These are phyloP conservation scores for Globisporangium okanoganense DNA, from an alignment of 352 stramenopile species.

Conservation along the genomic window DNA sequence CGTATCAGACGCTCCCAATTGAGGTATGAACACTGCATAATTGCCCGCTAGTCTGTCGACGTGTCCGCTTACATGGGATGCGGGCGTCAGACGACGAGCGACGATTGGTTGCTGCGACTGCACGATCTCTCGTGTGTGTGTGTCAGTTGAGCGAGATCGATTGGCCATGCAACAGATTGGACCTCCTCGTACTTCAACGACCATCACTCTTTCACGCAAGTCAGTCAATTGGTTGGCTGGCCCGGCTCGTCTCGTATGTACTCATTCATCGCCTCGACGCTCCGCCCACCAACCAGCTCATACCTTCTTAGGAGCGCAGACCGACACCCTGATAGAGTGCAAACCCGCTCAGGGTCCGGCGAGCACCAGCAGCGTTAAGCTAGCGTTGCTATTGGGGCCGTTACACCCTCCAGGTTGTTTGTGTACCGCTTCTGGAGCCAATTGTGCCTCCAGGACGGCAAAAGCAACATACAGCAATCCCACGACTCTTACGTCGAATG, in stretches of 20 bases:
- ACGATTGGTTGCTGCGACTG: too few species aligned
- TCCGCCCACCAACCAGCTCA: not conserved
- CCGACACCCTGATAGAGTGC: not conserved
- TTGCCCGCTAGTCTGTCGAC: too few species aligned
- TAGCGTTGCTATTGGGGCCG: not conserved
- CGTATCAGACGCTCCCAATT: too few species aligned
- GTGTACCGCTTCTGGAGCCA: not conserved
- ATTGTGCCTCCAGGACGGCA: not conserved
- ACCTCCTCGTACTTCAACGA: too few species aligned
- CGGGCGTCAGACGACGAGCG: too few species aligned
- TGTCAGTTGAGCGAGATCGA: too few species aligned
- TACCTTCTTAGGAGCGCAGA: not conserved
- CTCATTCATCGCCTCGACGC: not conserved
- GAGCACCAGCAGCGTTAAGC: not conserved
- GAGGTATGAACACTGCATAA: too few species aligned
- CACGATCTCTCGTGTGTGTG: too few species aligned
- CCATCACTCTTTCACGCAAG: not conserved
- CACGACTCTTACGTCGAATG: not conserved
- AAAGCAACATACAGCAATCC: not conserved
- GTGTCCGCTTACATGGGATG: too few species aligned
- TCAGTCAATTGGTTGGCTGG: not conserved
- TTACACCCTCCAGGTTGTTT: not conserved
- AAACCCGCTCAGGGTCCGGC: not conserved
- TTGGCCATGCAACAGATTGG: too few species aligned
- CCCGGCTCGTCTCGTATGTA: not conserved